phyloP scores from a whole-genome alignment of 2,329 filamentous ascomycete species.

The Sarocladiaceae sp. region DNA sequence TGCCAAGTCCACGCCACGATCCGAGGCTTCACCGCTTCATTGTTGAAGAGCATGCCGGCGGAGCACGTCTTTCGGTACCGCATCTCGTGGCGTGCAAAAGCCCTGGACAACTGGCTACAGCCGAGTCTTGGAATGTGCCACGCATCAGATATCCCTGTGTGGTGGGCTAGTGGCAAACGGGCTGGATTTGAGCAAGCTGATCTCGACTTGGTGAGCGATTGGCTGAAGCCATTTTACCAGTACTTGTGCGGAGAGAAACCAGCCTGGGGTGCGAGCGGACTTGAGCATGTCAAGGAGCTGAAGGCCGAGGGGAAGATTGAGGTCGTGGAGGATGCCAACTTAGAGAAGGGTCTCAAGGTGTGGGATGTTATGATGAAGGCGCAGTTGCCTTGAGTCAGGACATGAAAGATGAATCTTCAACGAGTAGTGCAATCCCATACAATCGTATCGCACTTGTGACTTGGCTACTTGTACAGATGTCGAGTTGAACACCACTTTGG shows the following conservation, averaged over 20 bases:
- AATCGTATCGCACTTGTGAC: too few relatives aligned
- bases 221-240: neutral
- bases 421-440: too few relatives aligned
- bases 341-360: neutral
- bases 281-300: neutral
- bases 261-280: neutral
- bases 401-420: too few relatives aligned
- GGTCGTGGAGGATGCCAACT: neutral
- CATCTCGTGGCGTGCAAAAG: slow-evolving; percentile 2
- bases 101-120: neutral
- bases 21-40: neutral
- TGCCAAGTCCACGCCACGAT: slow-evolving; percentile 1
- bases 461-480: too few relatives aligned
- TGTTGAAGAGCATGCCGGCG: neutral
- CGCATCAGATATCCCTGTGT: neutral
- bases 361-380: slow-evolving; percentile 2
- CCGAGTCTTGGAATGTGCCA: neutral
- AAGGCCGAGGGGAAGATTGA: neutral
- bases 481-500: too few relatives aligned
- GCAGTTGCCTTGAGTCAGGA: too few relatives aligned
- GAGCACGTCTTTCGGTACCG: neutral
- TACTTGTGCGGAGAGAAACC: neutral
- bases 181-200: neutral
- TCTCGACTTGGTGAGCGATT: neutral
- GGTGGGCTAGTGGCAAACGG: neutral